Base-by-base conservation (phyloP, 805 yeast genomes). In the baker's yeast (Saccharomyces cerevisiae) region DNA sequence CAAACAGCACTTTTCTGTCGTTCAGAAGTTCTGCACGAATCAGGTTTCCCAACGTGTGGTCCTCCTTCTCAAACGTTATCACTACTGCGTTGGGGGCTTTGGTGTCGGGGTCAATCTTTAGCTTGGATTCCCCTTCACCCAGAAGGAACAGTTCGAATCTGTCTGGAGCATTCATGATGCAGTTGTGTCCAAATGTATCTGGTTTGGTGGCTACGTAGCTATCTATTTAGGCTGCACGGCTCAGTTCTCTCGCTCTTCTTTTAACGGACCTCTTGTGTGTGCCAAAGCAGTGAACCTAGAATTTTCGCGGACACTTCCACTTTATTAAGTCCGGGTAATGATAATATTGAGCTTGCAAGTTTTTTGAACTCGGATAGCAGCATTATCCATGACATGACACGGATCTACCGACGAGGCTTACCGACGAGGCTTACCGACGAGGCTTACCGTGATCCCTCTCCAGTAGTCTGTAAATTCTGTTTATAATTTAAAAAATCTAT, bases 81-180 rank as follows among this genome's bases (percentile, higher is more conserved):
- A 91, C 82, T 49, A 96, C 91, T 48, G 98, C 95, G 69, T 94
- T 94, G 24, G 98, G 96, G 36, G 92, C 94, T 65, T 91, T 87
- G 54, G 95, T 83, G 73, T 94, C 99, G 6, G 97, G 97, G 30
- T 90, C 86, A 53, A 94, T 83, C 57, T 85, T 84, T 57, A 94
- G 79, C 88, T 94, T 94, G 51, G 92, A 87, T 52, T 89, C 95
- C 52, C 99, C 98, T 71, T 94, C 99, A n/a, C 97, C 98, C 63
- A 94, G 79, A 63, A 94, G 82, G 70, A 94, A 94, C 46, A 94
- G 82, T 77, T 94, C 99, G 70, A 92, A 94, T 79, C 99, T 85
- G 76, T 94, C 99, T 73, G 99, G 99, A 66, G 98, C 98, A 75
- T 94, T 94, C 99, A 94, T 92, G 27, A 31, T n/a, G 48, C 48